phyloP scores from a whole-genome alignment of 768 basidiomycete species.

The Crepidotus variabilis region DNA sequence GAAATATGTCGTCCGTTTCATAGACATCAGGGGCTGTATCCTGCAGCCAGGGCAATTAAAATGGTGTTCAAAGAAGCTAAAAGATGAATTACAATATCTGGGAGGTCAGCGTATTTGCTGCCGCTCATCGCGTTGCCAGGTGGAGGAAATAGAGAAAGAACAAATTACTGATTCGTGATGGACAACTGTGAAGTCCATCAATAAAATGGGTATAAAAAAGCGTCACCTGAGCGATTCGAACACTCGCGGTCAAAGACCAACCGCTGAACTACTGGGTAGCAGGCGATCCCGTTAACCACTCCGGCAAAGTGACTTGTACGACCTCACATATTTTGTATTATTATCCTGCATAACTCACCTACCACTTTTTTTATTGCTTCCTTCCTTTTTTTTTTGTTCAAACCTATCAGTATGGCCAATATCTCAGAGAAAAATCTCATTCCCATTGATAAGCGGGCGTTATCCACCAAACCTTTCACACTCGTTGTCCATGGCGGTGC shows the following conservation, averaged over 20 bases:
- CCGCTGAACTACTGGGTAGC: conserved; percentile 44
- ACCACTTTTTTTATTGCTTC: no score
- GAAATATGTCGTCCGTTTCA: conserved; percentile 81
- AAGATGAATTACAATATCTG: conserved; percentile 74
- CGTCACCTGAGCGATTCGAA: conserved; percentile 50
- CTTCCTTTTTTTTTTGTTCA: neutral
- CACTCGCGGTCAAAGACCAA: conserved; percentile 45
- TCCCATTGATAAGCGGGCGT: neutral
- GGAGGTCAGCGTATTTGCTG: conserved; percentile 83
- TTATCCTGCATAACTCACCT: neutral
- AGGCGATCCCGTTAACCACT: conserved; percentile 91
- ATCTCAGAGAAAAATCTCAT: conserved; percentile 15
- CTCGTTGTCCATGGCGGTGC: conserved; percentile 83
- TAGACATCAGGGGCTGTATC: conserved; percentile 91
- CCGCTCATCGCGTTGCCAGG: conserved; percentile 40
- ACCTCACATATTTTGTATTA: neutral
- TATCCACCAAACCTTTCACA: conserved; percentile 5
- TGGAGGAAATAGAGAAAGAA: neutral
- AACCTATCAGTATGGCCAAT: neutral
- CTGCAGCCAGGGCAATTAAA: conserved; percentile 32
- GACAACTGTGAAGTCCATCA: no score
- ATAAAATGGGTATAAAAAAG: no score
- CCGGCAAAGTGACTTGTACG: conserved; percentile 76
- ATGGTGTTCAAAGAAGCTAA: conserved; percentile 6
- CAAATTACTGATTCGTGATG: neutral